These are phyloP conservation scores for Pseudocercospora vitis DNA, from an alignment of 2,329 filamentous ascomycete species.

Conservation along the genomic window DNA sequence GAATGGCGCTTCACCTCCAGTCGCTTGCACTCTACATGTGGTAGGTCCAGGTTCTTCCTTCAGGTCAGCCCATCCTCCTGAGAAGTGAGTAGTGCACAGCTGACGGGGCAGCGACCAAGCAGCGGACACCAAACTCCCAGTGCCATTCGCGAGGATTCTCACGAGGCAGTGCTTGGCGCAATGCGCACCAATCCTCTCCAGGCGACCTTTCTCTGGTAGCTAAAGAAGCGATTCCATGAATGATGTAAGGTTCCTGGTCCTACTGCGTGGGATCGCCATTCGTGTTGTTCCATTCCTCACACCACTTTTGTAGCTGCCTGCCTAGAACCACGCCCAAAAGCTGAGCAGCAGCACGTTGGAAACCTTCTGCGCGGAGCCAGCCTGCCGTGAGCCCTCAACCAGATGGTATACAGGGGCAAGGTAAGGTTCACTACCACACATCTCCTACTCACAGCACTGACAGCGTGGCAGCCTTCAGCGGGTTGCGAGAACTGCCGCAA, in stretches of 20 bases:
- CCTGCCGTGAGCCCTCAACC: not conserved
- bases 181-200: not conserved
- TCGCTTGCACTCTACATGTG: too few species aligned
- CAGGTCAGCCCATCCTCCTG: too few species aligned
- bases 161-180: not conserved
- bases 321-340: not conserved
- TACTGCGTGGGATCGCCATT: not conserved
- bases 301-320: not conserved
- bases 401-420: constrained; percentile 37
- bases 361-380: constrained; percentile 7
- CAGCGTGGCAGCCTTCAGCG: constrained; percentile 28
- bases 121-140: too few species aligned
- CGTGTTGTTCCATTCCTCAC: not conserved
- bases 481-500: constrained; percentile 39
- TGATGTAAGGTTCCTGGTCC: not conserved
- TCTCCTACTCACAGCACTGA: not conserved
- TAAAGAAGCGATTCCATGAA: not conserved
- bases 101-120: too few species aligned
- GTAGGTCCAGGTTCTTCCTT: too few species aligned
- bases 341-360: not conserved
- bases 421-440: constrained; percentile 7
- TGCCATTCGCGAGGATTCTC: too few species aligned
- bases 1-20: too few species aligned
- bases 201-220: not conserved
- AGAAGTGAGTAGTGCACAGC: too few species aligned